Evolutionary conservation across 2,329 filamentous ascomycete genomes (phyloP).

Genomic region (Zopfia rhizophila): DNA sequence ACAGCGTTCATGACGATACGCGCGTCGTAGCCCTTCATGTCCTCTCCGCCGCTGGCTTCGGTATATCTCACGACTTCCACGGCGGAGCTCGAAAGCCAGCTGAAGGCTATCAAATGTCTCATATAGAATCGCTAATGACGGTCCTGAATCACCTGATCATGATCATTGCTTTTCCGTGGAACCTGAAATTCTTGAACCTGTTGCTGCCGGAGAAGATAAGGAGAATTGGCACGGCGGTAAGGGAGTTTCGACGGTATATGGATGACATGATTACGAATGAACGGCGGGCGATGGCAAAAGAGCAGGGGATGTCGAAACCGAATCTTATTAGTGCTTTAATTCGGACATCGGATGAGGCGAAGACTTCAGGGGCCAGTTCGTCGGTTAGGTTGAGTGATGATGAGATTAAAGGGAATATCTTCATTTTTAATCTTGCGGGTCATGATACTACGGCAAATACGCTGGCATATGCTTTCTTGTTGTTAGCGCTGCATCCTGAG

Average conservation of each 20-base stretch:
- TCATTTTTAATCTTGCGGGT: constrained; percentile 42
- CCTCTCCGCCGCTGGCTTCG: constrained; percentile 51
- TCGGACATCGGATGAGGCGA: constrained; percentile 25
- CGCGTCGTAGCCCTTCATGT: constrained; percentile 51
- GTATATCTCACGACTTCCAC: constrained; percentile 35
- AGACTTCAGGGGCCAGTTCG: constrained; percentile 8
- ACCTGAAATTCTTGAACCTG: constrained; percentile 16
- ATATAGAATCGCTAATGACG: constrained; percentile 35
- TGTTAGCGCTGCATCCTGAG: constrained; percentile 59
- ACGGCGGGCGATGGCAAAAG: constrained; percentile 8
- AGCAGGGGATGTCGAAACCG: constrained; percentile 5
- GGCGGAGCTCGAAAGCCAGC: constrained; percentile 19
- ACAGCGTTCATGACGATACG: constrained; percentile 42
- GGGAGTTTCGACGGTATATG: constrained; percentile 32
- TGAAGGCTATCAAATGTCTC: constrained; percentile 24
- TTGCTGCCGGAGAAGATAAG: constrained; percentile 30
- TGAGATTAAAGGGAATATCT: constrained; percentile 44
- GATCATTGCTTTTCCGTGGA: constrained; percentile 21
- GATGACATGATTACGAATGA: constrained; percentile 30
- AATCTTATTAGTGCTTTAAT: constrained; percentile 47
- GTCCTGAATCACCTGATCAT: constrained; percentile 40
- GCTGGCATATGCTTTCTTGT: constrained; percentile 60
- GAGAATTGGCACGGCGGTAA: constrained; percentile 26
- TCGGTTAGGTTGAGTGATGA: constrained; percentile 21
- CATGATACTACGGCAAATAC: constrained; percentile 57